Evolutionary conservation across 2,329 filamentous ascomycete species (phyloP).

Genomic region (Talaromyces verruculosus): DNA sequence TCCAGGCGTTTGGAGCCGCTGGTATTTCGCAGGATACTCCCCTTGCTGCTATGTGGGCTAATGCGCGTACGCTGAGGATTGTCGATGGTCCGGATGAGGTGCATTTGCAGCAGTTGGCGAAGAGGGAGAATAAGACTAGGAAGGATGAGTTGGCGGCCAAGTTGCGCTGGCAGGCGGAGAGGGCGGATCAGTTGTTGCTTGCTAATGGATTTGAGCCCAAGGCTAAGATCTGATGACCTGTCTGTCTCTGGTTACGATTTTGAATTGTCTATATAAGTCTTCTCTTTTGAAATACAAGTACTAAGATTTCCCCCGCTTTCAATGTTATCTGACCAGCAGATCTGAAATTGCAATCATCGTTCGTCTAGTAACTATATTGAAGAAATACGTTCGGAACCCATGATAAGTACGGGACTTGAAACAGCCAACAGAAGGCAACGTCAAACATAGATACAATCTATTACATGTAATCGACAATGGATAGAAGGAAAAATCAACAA

Average conservation of each 20-base stretch:
- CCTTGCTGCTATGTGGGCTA: constrained; percentile 77
- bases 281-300: not conserved
- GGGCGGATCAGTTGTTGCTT: constrained; percentile 40
- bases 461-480: not conserved
- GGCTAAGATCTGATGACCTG: constrained; percentile 33
- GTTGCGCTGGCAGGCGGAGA: constrained; percentile 45
- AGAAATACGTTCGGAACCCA: not conserved
- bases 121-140: constrained; percentile 56
- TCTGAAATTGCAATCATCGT: not conserved
- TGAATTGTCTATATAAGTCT: not conserved
- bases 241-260: not conserved
- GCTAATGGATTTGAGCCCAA: constrained; percentile 40
- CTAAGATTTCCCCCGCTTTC: not conserved
- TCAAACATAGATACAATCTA: constrained; percentile 1
- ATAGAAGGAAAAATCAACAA: not conserved
- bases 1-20: constrained; percentile 87
- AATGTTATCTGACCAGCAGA: not conserved
- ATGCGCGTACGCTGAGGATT: constrained; percentile 76
- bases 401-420: not conserved
- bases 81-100: constrained; percentile 97
- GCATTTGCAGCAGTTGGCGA: constrained; percentile 63
- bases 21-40: constrained; percentile 95
- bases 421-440: not conserved
- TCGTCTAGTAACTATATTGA: not conserved
- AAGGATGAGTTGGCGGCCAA: constrained; percentile 44